phyloP scores from a whole-genome alignment of 129 eudicot species.

The Lonicera japonica region DNA sequence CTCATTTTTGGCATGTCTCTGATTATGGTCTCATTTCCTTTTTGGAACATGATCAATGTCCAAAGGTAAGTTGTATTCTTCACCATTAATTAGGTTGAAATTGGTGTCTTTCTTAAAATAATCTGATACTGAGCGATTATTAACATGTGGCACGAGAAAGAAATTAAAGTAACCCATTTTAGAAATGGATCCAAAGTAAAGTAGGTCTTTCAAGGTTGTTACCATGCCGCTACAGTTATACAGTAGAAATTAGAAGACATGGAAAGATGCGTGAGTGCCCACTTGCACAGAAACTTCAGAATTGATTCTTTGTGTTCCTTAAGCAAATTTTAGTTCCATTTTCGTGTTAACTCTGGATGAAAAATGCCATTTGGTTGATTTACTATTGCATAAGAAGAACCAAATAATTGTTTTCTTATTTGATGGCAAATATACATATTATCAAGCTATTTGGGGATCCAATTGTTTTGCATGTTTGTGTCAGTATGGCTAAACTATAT shows the following conservation, averaged over 20 bases:
- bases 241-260: neutral
- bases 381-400: neutral
- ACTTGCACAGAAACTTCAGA: neutral
- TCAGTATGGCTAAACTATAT: constrained; percentile 20
- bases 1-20: too few relatives aligned
- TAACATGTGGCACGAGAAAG: too few relatives aligned
- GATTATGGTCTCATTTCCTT: too few relatives aligned
- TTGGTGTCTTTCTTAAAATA: neutral
- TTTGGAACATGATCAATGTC: too few relatives aligned
- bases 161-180: too few relatives aligned
- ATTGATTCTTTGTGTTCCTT: neutral
- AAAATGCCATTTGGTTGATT: neutral
- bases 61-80: too few relatives aligned
- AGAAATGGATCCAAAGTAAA: neutral
- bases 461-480: constrained; percentile 22
- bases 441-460: constrained; percentile 25
- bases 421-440: neutral
- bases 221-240: neutral
- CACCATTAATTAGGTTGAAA: too few relatives aligned
- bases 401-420: too few relatives aligned
- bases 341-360: neutral
- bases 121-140: too few relatives aligned
- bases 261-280: neutral
- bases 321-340: neutral
- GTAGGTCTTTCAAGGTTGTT: neutral